A percentile compares a stretch with the other conserved stretches of the same genome.
These are phyloP conservation scores for Meredithiella fracta DNA, from an alignment of 2,329 filamentous ascomycete species.

Conservation along the genomic window DNA sequence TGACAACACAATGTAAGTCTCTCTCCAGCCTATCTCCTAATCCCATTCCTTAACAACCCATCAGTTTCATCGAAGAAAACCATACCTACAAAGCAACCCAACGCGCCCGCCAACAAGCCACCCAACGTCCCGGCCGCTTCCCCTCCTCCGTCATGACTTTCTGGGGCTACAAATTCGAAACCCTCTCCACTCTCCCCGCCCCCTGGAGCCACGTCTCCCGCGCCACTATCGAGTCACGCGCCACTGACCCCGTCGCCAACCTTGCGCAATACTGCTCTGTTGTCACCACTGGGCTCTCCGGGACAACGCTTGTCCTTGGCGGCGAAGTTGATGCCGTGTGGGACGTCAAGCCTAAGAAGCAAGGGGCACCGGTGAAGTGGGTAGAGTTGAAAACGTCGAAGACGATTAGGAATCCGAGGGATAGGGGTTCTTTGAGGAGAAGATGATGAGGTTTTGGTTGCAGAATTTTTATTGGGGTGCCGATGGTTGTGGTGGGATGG, in stretches of 20 bases:
- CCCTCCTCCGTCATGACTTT: constrained; percentile 75
- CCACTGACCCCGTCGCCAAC: constrained; percentile 62
- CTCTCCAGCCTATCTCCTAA: background rate
- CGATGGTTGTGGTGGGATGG: constrained; percentile 82
- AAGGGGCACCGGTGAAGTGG: constrained; percentile 64
- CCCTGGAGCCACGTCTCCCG: constrained; percentile 58
- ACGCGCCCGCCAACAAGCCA: constrained; percentile 35
- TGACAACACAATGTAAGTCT: constrained; percentile 44
- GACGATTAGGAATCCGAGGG: constrained; percentile 49
- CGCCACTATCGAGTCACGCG: constrained; percentile 63
- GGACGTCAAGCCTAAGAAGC: constrained; percentile 57
- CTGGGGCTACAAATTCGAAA: constrained; percentile 98
- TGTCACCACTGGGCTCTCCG: constrained; percentile 73
- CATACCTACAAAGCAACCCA: constrained; percentile 53
- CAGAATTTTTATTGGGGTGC: constrained; percentile 88
- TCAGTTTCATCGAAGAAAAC: constrained; percentile 84
- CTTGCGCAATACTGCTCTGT: constrained; percentile 92
- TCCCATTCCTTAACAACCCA: background rate
- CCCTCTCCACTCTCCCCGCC: constrained; percentile 56
- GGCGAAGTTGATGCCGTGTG: constrained; percentile 92
- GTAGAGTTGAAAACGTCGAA: constrained; percentile 88
- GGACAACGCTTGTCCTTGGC: constrained; percentile 58
- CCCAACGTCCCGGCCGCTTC: constrained; percentile 25
- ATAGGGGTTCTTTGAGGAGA: constrained; percentile 66
- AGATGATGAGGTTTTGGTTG: constrained; percentile 90